These are phyloP conservation scores for Primulina tabacum DNA, from an alignment of 257 asterid genomes.

Conservation along the genomic window DNA sequence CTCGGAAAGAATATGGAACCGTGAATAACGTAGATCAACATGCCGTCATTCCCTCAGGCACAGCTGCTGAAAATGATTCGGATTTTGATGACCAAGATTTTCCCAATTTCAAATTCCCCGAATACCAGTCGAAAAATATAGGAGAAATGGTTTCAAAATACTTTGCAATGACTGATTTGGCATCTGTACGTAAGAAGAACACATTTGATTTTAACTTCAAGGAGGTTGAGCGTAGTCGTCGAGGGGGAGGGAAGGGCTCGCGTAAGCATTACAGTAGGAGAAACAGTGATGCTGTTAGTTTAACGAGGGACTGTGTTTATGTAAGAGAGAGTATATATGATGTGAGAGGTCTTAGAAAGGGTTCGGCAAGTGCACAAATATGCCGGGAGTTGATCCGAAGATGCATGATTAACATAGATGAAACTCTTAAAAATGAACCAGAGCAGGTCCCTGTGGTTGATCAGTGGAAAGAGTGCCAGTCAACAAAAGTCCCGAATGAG, in stretches of 20 bases:
- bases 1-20: slow-evolving; percentile 1
- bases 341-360: slow-evolving; percentile 68
- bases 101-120: slow-evolving; percentile 33
- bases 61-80: slow-evolving; percentile 29
- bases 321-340: slow-evolving; percentile 79
- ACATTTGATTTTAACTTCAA: slow-evolving; percentile 37
- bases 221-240: slow-evolving; percentile 37
- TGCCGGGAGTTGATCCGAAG: slow-evolving; percentile 76
- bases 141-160: slow-evolving; percentile 54
- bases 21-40: slow-evolving; percentile 28
- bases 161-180: slow-evolving; percentile 49
- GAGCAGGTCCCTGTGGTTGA: slow-evolving; percentile 72
- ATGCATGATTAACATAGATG: slow-evolving; percentile 85
- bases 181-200: slow-evolving; percentile 43
- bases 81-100: slow-evolving; percentile 29
- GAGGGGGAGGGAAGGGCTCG: slow-evolving; percentile 30
- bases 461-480: slow-evolving; percentile 80
- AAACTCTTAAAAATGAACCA: slow-evolving; percentile 68
- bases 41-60: slow-evolving; percentile 31
- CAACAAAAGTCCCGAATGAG: slow-evolving; percentile 33
- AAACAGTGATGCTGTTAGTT: slow-evolving; percentile 28
- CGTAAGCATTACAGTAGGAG: slow-evolving; percentile 39
- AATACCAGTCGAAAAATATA: slow-evolving; percentile 39
- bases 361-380: slow-evolving; percentile 69
- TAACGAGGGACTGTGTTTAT: slow-evolving; percentile 66